phyloP scores from a whole-genome alignment of 1,284 basidiomycete species.

The Phylloporus gajari region DNA sequence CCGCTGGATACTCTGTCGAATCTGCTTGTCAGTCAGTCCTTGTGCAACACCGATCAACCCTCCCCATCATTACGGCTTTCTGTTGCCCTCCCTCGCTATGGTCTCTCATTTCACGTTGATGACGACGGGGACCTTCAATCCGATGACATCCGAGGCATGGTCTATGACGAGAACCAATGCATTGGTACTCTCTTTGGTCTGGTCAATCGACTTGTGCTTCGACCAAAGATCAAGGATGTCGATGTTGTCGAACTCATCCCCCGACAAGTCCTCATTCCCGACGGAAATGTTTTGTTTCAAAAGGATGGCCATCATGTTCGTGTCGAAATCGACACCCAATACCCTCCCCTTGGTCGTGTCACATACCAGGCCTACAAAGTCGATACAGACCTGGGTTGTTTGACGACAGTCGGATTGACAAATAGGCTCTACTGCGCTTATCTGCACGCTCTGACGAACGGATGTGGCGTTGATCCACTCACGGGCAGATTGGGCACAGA shows the following conservation, averaged over 20 bases:
- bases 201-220: constrained; percentile 52
- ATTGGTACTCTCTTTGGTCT: constrained; percentile 44
- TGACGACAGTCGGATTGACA: constrained; percentile 47
- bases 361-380: constrained; percentile 52
- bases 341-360: constrained; percentile 5
- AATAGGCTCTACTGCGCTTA: constrained; percentile 53
- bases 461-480: constrained; percentile 56
- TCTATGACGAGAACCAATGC: constrained; percentile 37
- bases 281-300: constrained; percentile 44
- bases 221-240: constrained; percentile 26
- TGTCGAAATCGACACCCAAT: constrained; percentile 33
- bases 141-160: constrained; percentile 30
- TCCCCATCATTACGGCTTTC: constrained; percentile 29
- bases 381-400: constrained; percentile 50
- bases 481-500: constrained; percentile 57
- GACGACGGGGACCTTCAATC: constrained; percentile 40
- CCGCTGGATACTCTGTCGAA: constrained; percentile 43
- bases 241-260: constrained; percentile 13
- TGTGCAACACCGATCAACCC: constrained; percentile 17
- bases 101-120: constrained; percentile 47
- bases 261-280: constrained; percentile 53
- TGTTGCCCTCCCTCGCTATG: constrained; percentile 53
- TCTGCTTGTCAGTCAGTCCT: constrained; percentile 36
- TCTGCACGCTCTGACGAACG: constrained; percentile 57
- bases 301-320: constrained; percentile 36